A percentile compares a stretch with the other conserved stretches of the same genome.
Conservation (phyloP, 2,329 filamentous ascomycete genomes). For the Fusarium verticillioides region DNA sequence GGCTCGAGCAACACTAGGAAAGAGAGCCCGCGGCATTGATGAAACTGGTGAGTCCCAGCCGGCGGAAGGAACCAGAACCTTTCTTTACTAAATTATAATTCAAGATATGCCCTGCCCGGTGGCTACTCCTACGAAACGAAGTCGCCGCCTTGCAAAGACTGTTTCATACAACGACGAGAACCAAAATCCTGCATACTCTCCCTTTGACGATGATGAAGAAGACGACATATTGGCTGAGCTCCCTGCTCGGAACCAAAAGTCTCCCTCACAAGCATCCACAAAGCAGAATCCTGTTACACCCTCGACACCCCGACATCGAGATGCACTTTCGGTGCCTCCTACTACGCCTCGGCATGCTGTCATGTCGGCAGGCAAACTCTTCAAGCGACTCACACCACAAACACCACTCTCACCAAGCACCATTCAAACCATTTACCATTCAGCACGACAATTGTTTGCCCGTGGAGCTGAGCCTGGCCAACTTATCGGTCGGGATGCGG, state of each 20-base stretch:
- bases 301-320: conserved; percentile 79
- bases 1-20: conserved; percentile 49
- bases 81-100: conserved; percentile 28
- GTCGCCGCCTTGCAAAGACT: conserved; percentile 55
- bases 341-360: conserved; percentile 87
- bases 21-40: conserved; percentile 48
- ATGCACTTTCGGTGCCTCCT: conserved; percentile 78
- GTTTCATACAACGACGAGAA: conserved; percentile 74
- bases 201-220: conserved; percentile 54
- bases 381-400: conserved; percentile 82
- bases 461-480: conserved; percentile 79
- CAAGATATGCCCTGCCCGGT: conserved; percentile 42
- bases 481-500: conserved; percentile 80
- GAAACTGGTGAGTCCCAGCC: conserved; percentile 46
- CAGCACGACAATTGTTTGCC: conserved; percentile 87
- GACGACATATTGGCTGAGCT: conserved; percentile 54
- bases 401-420: conserved; percentile 77
- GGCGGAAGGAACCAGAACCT: conserved; percentile 4
- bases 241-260: conserved; percentile 45
- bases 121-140: conserved; percentile 57
- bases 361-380: conserved; percentile 77
- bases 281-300: conserved; percentile 71
- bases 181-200: conserved; percentile 57
- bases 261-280: conserved; percentile 46
- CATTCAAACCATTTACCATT: conserved; percentile 82